phyloP scores from a whole-genome alignment of 2,329 filamentous ascomycete genomes.

The Macrophomina pseudophaseolina region DNA sequence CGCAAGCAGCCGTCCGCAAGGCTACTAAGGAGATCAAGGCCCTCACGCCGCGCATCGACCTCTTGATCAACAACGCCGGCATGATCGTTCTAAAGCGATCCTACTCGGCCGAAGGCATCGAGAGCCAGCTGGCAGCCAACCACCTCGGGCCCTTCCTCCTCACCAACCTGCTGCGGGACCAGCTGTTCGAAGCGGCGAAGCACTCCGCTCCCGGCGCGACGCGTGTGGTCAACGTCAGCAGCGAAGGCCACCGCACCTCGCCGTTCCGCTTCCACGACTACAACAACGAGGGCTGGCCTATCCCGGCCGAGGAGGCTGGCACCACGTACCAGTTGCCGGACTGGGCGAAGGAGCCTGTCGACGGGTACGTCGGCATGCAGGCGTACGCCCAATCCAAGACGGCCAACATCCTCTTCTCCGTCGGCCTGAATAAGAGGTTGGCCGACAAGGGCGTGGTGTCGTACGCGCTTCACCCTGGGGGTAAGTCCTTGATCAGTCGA shows the following conservation, averaged over 20 bases:
- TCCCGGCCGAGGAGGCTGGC: neutral
- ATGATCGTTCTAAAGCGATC: constrained; percentile 38
- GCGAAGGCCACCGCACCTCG: constrained; percentile 29
- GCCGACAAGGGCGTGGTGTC: constrained; percentile 32
- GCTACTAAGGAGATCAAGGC: constrained; percentile 41
- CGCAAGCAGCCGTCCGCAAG: constrained; percentile 40
- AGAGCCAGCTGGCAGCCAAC: constrained; percentile 53
- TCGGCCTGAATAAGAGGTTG: constrained; percentile 34
- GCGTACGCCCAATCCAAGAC: constrained; percentile 35
- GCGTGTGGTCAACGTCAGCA: constrained; percentile 38
- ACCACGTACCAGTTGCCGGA: neutral
- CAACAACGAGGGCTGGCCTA: constrained; percentile 28
- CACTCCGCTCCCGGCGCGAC: constrained; percentile 28
- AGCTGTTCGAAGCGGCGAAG: constrained; percentile 42
- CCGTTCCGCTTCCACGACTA: constrained; percentile 31
- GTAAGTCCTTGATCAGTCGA: neutral
- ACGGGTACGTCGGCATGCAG: constrained; percentile 17
- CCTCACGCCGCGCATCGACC: constrained; percentile 44
- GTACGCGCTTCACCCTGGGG: constrained; percentile 41
- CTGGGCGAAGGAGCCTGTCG: neutral
- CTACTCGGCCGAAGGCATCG: constrained; percentile 49
- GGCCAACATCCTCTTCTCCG: constrained; percentile 36
- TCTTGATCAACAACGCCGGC: constrained; percentile 49
- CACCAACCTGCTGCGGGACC: constrained; percentile 50
- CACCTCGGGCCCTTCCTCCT: constrained; percentile 53